Evolutionary conservation across 1,284 basidiomycete species (phyloP).

Genomic region (Ceratobasidium sp.): DNA sequence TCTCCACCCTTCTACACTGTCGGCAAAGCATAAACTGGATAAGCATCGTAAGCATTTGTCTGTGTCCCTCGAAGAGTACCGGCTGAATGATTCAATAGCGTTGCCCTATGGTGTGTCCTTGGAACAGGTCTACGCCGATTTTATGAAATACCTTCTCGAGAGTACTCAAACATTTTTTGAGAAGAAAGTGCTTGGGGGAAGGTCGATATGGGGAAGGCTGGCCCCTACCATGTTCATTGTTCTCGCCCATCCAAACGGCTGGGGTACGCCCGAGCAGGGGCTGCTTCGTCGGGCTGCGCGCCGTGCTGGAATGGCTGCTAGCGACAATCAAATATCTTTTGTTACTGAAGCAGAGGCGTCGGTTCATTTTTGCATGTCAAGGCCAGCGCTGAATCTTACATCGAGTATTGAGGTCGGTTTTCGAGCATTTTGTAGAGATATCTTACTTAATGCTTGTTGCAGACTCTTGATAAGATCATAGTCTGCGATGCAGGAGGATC

Average conservation of each 20-base stretch:
- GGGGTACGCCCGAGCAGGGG: constrained; percentile 2
- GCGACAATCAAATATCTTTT: background rate
- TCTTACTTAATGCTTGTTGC: background rate
- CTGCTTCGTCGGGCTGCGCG: background rate
- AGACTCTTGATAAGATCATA: background rate
- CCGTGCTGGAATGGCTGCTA: background rate
- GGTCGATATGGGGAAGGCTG: constrained; percentile 1
- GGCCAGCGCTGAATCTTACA: too few species aligned
- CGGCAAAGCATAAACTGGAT: background rate
- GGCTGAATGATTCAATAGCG: background rate
- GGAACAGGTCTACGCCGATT: constrained; percentile 18
- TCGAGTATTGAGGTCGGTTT: too few species aligned
- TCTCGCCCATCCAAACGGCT: constrained; percentile 30
- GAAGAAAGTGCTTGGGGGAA: background rate
- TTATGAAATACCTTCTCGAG: constrained; percentile 14
- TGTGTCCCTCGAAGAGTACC: background rate
- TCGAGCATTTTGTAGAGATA: background rate
- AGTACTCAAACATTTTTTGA: constrained; percentile 18
- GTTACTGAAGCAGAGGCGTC: constrained; percentile 24
- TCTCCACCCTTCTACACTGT: background rate
- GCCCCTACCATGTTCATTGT: constrained; percentile 1
- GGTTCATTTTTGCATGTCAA: constrained; percentile 15
- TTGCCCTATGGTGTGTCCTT: constrained; percentile 4
- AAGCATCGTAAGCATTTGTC: background rate
- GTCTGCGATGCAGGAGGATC: constrained; percentile 11